Evolutionary conservation across 768 basidiomycete genomes (phyloP).

Genomic region (Macrolepiota dolichaula): DNA sequence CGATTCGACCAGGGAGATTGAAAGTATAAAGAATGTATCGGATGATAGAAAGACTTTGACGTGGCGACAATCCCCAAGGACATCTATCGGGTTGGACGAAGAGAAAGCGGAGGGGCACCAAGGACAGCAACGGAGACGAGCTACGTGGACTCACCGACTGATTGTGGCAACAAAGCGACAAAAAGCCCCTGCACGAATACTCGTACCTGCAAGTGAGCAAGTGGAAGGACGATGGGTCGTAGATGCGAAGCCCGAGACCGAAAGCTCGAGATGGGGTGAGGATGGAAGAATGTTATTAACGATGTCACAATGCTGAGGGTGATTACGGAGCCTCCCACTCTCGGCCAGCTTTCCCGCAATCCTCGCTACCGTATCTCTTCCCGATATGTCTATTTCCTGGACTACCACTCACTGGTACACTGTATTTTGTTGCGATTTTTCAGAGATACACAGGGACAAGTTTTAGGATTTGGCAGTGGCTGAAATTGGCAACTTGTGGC

Average conservation of each 20-base stretch:
- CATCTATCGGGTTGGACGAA: neutral
- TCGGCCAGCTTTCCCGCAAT: constrained; percentile 6
- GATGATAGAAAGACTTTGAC: neutral
- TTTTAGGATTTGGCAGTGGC: neutral
- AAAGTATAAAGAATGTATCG: neutral
- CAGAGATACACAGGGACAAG: neutral
- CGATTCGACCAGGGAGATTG: neutral
- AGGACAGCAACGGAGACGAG: neutral
- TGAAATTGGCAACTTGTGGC: neutral
- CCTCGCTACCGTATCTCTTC: neutral
- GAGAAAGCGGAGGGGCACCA: neutral
- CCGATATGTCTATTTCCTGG: neutral
- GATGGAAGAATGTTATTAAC: constrained; percentile 1
- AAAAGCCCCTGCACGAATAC: neutral
- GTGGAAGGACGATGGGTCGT: neutral
- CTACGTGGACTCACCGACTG: constrained; percentile 19
- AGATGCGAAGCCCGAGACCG: neutral
- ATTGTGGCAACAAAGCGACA: neutral
- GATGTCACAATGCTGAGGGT: constrained; percentile 12
- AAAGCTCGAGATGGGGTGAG: constrained; percentile 3
- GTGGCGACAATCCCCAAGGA: neutral
- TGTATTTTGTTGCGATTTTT: neutral
- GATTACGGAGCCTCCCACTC: constrained; percentile 15
- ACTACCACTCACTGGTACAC: too few relatives aligned
- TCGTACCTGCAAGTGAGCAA: constrained; percentile 1